Evolutionary conservation across 768 basidiomycete species (phyloP).

Genomic region (Bullera alba): DNA sequence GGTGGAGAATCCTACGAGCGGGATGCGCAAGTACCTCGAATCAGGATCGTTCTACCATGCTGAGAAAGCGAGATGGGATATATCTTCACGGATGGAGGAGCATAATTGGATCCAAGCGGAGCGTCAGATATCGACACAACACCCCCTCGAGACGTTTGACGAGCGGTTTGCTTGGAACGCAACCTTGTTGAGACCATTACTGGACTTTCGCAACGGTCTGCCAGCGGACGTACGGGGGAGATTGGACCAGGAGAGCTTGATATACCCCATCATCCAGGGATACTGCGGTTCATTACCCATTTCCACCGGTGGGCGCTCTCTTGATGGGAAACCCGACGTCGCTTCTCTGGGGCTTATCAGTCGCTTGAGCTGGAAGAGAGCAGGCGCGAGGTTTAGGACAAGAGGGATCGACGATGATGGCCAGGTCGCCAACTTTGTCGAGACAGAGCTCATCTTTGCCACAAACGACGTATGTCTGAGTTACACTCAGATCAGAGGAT

Average conservation of each 20-base stretch:
- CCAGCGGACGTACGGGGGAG: conserved; percentile 62
- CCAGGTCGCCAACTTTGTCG: conserved; percentile 91
- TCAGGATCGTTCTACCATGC: conserved; percentile 93
- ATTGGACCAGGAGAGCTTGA: conserved; percentile 54
- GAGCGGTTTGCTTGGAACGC: conserved; percentile 78
- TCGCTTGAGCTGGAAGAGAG: conserved; percentile 85
- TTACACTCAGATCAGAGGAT: conserved; percentile 89
- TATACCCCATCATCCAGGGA: conserved; percentile 90
- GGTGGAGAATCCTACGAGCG: conserved; percentile 79
- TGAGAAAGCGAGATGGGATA: conserved; percentile 72
- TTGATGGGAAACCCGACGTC: conserved; percentile 66
- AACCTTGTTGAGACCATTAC: conserved; percentile 73
- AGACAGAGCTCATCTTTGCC: conserved; percentile 88
- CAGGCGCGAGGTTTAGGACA: conserved; percentile 95
- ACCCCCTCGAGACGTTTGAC: conserved; percentile 37
- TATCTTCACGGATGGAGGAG: conserved; percentile 71
- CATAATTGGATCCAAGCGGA: conserved; percentile 57
- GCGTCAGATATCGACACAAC: conserved; percentile 20
- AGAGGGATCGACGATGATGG: conserved; percentile 84
- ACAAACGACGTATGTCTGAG: conserved; percentile 82
- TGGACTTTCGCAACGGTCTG: conserved; percentile 78
- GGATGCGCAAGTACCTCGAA: conserved; percentile 82
- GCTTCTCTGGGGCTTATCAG: conserved; percentile 73
- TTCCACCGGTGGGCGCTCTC: conserved; percentile 49
- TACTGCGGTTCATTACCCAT: conserved; percentile 78